Evolutionary conservation across 2,329 filamentous ascomycete genomes (phyloP), one percentile per base, ranked within the genome.

Genomic region (Colletotrichum sp.): DNA sequence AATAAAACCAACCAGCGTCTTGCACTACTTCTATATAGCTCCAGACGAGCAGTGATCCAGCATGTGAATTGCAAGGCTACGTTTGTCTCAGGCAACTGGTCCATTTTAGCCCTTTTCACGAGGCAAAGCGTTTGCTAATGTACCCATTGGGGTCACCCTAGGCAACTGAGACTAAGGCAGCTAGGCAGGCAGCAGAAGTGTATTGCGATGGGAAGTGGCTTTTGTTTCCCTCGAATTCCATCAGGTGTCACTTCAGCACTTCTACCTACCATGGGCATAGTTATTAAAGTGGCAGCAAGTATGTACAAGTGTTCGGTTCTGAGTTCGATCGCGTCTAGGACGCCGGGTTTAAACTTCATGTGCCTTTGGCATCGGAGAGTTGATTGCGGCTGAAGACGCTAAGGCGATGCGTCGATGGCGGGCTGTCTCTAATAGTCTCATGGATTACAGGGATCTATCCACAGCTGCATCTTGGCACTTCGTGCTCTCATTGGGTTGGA

Each of bases 251-350:
- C 39, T n/a, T 49, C 6, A 49, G 9, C 39, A n/a, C 9, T 49
- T 49, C 9, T 21, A 1, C 39, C 18, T 49, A 7, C 0, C 1
- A 49, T 7, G 39, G 5, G 39, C 39, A 49, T n/a, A n/a, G 0
- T n/a, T 49, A 3, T 49, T 49, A n/a, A 49, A 12, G 5, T 12
- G 39, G 0, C 1, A 49, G 39, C 39, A 49, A 49, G 0, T 5
- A 1, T 1, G 39, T 21, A 49, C 0, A 49, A n/a, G 0, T 1
- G 18, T n/a, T n/a, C 9, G 9, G 18, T 0, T 49, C 5, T 12
- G 18, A 18, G 39, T 44, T 49, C 9, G 9, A 3, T n/a, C 1
- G 18, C 6, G 1, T n/a, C 0, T 4, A 12, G 18, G 9, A 49
- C 5, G 39, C 18, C 39, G 39, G 18, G 6, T 1, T n/a, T n/a